Evolutionary conservation across 1,284 basidiomycete genomes (phyloP).

Genomic region (Ganoderma resinaceum): DNA sequence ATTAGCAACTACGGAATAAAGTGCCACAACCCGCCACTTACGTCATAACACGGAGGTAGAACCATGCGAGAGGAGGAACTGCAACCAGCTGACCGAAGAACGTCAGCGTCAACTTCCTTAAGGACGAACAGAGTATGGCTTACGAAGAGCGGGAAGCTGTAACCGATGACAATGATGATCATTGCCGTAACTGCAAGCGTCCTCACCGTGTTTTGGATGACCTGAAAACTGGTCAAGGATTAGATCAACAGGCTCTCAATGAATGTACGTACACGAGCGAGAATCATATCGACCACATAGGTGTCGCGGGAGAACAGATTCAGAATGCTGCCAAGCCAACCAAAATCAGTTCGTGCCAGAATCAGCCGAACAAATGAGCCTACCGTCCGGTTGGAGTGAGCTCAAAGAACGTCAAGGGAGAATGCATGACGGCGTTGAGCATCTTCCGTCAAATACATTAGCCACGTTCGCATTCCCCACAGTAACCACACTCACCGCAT

Average conservation of each 20-base stretch:
- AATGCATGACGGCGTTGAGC: conserved; percentile 79
- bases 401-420: conserved; percentile 90
- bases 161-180: conserved; percentile 81
- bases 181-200: conserved; percentile 70
- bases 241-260: not conserved
- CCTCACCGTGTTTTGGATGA: conserved; percentile 74
- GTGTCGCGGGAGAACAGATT: conserved; percentile 94
- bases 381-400: conserved; percentile 81
- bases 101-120: not conserved
- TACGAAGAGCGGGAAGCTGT: conserved; percentile 82
- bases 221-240: conserved; percentile 37
- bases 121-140: conserved; percentile 16
- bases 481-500: conserved; percentile 56
- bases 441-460: conserved; percentile 53
- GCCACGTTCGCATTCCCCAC: not conserved
- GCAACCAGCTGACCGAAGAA: conserved; percentile 56
- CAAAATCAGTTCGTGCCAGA: not conserved
- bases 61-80: conserved; percentile 76
- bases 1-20: not conserved
- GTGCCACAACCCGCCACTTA: conserved; percentile 44
- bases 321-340: conserved; percentile 58
- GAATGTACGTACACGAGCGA: conserved; percentile 60
- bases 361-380: not conserved
- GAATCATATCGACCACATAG: conserved; percentile 89
- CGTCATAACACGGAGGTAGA: conserved; percentile 83